Conservation (phyloP, 2,329 filamentous ascomycete species). For the Sclerotinia glacialis region DNA sequence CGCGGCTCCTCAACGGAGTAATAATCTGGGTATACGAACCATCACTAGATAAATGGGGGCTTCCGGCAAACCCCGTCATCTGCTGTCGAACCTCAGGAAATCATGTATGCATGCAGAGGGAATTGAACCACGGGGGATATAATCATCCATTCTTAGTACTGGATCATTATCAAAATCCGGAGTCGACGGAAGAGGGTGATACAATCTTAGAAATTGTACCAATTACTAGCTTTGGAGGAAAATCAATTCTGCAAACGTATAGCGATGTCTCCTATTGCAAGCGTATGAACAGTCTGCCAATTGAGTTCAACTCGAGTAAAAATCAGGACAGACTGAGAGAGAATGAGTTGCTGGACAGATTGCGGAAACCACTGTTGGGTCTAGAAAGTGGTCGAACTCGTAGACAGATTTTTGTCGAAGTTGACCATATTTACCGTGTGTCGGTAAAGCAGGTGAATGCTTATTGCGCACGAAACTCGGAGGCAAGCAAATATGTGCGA, state of each 20-base stretch:
- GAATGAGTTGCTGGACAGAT: background rate
- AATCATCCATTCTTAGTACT: constrained; percentile 1
- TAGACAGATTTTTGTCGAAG: background rate
- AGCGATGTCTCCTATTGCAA: background rate
- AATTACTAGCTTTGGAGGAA: background rate
- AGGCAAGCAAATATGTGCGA: background rate
- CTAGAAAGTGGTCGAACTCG: background rate
- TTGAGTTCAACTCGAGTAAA: background rate
- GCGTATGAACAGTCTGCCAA: background rate
- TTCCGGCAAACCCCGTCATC: background rate
- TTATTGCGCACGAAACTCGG: background rate
- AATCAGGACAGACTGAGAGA: background rate
- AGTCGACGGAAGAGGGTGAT: background rate
- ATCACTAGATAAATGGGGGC: background rate
- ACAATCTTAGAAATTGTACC: background rate
- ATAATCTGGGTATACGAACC: background rate
- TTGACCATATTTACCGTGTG: background rate
- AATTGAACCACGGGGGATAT: background rate
- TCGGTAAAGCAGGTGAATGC: background rate
- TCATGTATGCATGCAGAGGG: background rate
- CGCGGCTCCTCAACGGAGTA: background rate
- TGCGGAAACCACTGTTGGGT: background rate
- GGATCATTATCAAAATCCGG: background rate
- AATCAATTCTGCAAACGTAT: background rate
- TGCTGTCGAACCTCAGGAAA: background rate